Evolutionary conservation across 768 basidiomycete species (phyloP), one percentile per base, ranked within the genome.

Genomic region (Mycena venus): DNA sequence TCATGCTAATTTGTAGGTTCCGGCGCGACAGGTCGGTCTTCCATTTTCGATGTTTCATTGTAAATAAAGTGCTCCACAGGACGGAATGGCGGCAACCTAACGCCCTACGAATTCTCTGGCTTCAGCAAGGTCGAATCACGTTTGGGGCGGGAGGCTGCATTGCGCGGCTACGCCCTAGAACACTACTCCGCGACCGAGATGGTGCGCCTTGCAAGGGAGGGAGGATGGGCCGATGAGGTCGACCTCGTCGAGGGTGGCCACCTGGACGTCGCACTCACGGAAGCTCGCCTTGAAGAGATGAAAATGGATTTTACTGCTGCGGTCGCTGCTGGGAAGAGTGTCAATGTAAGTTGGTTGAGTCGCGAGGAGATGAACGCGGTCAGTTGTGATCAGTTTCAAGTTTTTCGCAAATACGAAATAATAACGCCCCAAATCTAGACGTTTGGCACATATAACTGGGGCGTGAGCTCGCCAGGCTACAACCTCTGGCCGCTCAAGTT

Each of bases 401-500:
- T 49, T 25, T 1, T 4, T 17, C 42, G 12, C 4, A 1, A 15
- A 23, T n/a, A 4, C 10, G 23, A 21, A 27, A 53, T n/a, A 44
- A 61, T 7, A 32, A 32, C 31, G 27, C 34, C 27, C 6, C 31
- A n/a, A 3, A 2, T 44, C 0, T 34, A 88, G 87, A 77, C 73
- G 27, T 87, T 89, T 47, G 89, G 90, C 14, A 84, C 90, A 2
- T 81, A 83, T 8, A 89, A 90, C 80, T 88, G 92, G 0, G 94
- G 84, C 3, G 83, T 91, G 36, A 85, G 84, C 58, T 82, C 82
- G 29, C 89, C 87, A 0, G 92, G 88, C 0, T 83, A 92, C 79
- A 96, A 95, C 75, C 81, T 96, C 32, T 96, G 92, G 91, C 94
- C 94, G 0, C 88, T 92, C 78, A 97, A 96, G 77, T 87, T 95